A percentile compares a stretch with the other conserved stretches of the same genome.
These are phyloP conservation scores for Boletus speciosus DNA, from an alignment of 768 basidiomycete species.

Conservation along the genomic window DNA sequence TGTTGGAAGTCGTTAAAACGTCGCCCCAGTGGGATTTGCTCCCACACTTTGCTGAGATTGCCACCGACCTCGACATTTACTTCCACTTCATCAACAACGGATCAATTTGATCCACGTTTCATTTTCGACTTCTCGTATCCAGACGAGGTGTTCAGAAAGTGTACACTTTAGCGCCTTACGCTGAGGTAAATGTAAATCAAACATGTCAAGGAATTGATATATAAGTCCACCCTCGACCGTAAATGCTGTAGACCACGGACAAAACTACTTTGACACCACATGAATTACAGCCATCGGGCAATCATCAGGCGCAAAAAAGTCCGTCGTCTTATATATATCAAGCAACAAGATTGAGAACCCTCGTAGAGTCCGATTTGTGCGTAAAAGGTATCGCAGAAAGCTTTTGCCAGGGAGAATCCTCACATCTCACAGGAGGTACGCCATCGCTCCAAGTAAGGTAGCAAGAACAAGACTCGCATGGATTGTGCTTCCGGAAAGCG, in stretches of 20 bases:
- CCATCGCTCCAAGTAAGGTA: constrained; percentile 15
- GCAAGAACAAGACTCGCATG: constrained; percentile 13
- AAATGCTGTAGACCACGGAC: neutral
- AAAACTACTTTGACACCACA: neutral
- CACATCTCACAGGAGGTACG: constrained; percentile 12
- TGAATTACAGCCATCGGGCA: neutral
- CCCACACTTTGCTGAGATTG: neutral
- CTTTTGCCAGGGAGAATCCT: no score
- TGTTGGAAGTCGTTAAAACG: neutral
- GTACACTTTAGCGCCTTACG: neutral
- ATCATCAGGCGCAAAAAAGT: neutral
- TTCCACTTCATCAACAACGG: neutral
- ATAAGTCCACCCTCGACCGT: neutral
- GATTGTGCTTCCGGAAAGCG: constrained; percentile 9
- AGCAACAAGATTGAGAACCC: neutral
- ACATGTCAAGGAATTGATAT: neutral
- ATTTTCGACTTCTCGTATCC: neutral
- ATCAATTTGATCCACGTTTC: neutral
- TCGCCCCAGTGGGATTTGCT: neutral
- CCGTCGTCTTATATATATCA: neutral
- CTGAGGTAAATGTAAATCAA: neutral
- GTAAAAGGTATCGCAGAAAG: constrained; percentile 6
- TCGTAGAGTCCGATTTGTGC: neutral
- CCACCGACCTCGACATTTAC: neutral
- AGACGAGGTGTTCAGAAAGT: no score